A percentile compares a stretch with the other conserved stretches of the same genome.
Evolutionary conservation across 2,329 filamentous ascomycete species (phyloP).

Genomic region (Monosporascus cannonballus): DNA sequence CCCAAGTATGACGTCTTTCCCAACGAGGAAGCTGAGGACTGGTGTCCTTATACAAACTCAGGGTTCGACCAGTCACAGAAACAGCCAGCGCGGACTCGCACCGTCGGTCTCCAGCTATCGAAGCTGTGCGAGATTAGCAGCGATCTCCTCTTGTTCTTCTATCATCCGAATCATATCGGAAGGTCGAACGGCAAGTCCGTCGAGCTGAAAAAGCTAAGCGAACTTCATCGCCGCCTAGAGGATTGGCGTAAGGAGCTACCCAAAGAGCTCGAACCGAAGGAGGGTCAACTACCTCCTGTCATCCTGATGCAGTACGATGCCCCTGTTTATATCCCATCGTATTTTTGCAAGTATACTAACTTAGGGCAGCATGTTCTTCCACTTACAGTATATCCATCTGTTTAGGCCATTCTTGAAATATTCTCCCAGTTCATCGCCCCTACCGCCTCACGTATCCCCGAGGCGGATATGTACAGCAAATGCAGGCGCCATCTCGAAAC

Average conservation of each 20-base stretch:
- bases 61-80: conserved; percentile 67
- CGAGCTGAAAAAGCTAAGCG: conserved; percentile 87
- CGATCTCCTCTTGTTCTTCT: conserved; percentile 84
- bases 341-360: conserved; percentile 15
- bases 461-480: conserved; percentile 87
- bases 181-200: conserved; percentile 65
- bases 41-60: conserved; percentile 83
- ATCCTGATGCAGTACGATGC: conserved; percentile 71
- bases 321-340: background rate
- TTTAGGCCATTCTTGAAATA: conserved; percentile 96
- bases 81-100: conserved; percentile 77
- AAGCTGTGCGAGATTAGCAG: conserved; percentile 89
- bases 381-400: conserved; percentile 89
- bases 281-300: conserved; percentile 82
- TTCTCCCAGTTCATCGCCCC: conserved; percentile 69
- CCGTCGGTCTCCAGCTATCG: conserved; percentile 74
- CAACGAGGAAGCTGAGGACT: conserved; percentile 75
- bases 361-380: conserved; percentile 81
- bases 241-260: conserved; percentile 83
- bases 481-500: conserved; percentile 81
- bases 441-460: conserved; percentile 83
- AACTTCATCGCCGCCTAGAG: conserved; percentile 83
- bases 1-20: conserved; percentile 90
- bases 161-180: conserved; percentile 68
- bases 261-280: conserved; percentile 79